Evolutionary conservation across 2,329 filamentous ascomycete species (phyloP).

Genomic region (Dryadomyces sulphureus): DNA sequence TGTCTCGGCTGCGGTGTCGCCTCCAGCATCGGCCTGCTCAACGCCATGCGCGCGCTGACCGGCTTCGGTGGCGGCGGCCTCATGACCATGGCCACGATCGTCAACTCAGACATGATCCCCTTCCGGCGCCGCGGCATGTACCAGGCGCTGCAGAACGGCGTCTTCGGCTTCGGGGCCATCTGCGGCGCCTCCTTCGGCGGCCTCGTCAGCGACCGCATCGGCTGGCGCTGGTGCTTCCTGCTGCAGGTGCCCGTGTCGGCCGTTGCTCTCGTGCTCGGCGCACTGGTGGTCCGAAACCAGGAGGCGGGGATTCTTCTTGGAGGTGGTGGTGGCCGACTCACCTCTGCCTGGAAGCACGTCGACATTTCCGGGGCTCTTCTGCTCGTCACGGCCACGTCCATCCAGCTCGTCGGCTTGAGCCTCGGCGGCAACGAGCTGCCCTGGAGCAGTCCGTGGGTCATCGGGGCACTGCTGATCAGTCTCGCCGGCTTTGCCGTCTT

Average conservation of each 20-base stretch:
- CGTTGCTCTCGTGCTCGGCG: slow-evolving; percentile 17
- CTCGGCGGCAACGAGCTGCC: slow-evolving; percentile 24
- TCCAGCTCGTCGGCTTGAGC: slow-evolving; percentile 29
- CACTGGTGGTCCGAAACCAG: slow-evolving; percentile 13
- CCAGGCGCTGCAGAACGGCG: slow-evolving; percentile 5
- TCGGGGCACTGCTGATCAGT: slow-evolving; percentile 23
- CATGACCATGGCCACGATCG: slow-evolving; percentile 17
- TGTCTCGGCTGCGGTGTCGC: slow-evolving; percentile 34
- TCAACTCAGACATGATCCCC: slow-evolving; percentile 16
- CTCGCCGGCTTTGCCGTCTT: slow-evolving; percentile 17
- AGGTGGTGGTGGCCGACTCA: too few relatives aligned
- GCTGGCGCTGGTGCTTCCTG: slow-evolving; percentile 23
- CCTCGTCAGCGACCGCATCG: slow-evolving; percentile 4
- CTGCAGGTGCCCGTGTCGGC: slow-evolving; percentile 21
- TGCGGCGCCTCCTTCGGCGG: slow-evolving; percentile 10
- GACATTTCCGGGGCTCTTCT: slow-evolving; percentile 27
- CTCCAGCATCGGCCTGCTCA: slow-evolving; percentile 26
- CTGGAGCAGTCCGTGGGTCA: slow-evolving; percentile 22
- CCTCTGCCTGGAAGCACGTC: neutral
- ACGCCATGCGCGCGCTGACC: slow-evolving; percentile 21
- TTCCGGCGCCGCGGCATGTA: slow-evolving; percentile 9
- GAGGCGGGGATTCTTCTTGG: too few relatives aligned
- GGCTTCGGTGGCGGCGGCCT: slow-evolving; percentile 19
- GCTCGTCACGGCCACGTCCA: slow-evolving; percentile 19
- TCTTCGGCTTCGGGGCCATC: slow-evolving; percentile 5